Percentiles rank a stretch among this genome's conserved stretches.
Conservation (phyloP, 2,329 filamentous ascomycete species). For the Orbilia blumenaviensis region DNA sequence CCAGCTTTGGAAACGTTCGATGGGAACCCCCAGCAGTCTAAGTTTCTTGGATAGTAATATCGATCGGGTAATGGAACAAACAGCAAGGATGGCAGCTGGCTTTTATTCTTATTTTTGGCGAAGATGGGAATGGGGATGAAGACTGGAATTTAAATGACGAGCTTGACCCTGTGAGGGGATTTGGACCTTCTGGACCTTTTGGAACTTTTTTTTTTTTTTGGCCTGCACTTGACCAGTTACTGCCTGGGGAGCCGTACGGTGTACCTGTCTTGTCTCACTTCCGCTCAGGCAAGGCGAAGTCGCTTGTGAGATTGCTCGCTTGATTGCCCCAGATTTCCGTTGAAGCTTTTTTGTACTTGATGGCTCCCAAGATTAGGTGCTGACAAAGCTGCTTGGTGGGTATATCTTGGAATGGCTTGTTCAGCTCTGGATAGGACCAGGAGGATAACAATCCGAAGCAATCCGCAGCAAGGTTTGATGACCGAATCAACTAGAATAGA, state of each 20-base stretch:
- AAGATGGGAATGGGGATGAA: neutral
- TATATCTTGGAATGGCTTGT: neutral
- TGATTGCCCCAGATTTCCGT: neutral
- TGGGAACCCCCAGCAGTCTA: neutral
- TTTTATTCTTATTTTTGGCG: no score
- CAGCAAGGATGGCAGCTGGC: no score
- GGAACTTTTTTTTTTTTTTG: constrained; percentile 1
- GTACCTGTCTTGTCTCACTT: constrained; percentile 25
- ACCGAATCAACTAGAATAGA: neutral
- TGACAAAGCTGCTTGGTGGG: constrained; percentile 22
- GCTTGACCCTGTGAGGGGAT: neutral
- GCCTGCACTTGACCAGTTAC: neutral
- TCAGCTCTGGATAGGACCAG: neutral
- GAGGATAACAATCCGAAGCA: neutral
- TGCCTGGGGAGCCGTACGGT: neutral
- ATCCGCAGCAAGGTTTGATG: neutral
- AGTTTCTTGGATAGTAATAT: neutral
- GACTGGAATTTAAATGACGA: neutral
- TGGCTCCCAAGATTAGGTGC: neutral
- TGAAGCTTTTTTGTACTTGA: neutral
- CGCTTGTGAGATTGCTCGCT: constrained; percentile 12
- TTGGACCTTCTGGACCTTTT: no score
- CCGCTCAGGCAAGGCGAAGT: neutral
- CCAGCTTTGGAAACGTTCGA: constrained; percentile 44
- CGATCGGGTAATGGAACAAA: no score